Base-by-base conservation (phyloP, 2,329 filamentous ascomycete genomes). In the Thermothelomyces thermophilus region DNA sequence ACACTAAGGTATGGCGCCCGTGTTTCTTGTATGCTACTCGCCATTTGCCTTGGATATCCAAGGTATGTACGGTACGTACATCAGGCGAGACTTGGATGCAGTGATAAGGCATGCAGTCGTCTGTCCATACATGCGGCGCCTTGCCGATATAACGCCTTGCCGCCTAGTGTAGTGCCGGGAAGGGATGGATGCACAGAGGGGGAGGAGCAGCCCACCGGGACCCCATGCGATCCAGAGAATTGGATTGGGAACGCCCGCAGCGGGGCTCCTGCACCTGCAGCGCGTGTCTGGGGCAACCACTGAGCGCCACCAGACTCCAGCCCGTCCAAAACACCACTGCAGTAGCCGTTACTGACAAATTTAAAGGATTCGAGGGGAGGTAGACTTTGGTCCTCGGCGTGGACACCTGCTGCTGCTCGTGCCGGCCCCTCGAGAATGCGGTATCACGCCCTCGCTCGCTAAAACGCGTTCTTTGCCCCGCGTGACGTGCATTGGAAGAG, bases 241-340 rank as follows among this genome's bases (percentile, higher is more conserved):
- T 49, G 53, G 53, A 30, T 22, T 26, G 11, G 22, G 44, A 37
- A 37, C 33, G 47, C 47, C 51, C 51, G n/a, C n/a, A n/a, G n/a
- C n/a, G n/a, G n/a, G n/a, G n/a, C n/a, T n/a, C 51, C 37, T 53
- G 46, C 51, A 17, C 46, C 41, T 53, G 46, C 46, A 43, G 46
- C 46, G 45, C 40, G 41, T 36, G 50, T 30, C 28, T 34, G 33
- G 45, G 35, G 35, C 45, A 48, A 49, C 46, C 41, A 44, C 13
- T 42, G 41, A 39, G 36, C 49, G 24, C 41, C 41, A 31, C 36
- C n/a, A n/a, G n/a, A n/a, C n/a, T n/a, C n/a, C n/a, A n/a, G n/a
- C n/a, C n/a, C 47, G 19, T 28, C 39, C 39, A 41, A 39, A 42
- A n/a, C n/a, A n/a, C n/a, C 37, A 24, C 26, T 17, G 42, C 42